A percentile compares a stretch with the other conserved stretches of the same genome.
Conservation (phyloP, 495 filamentous ascomycete genomes). For the Entonaema liquescens region DNA sequence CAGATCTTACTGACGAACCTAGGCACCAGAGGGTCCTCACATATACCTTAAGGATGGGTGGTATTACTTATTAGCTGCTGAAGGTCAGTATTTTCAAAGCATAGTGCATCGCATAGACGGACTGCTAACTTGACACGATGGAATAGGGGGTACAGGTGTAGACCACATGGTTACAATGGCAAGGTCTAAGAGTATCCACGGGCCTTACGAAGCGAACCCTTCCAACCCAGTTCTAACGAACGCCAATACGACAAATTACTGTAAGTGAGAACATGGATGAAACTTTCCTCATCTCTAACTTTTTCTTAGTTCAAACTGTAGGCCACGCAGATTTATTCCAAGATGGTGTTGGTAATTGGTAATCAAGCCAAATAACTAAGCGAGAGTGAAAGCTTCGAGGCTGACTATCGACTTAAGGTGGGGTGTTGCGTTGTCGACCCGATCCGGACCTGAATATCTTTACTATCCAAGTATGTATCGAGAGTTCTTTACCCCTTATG, state of each 20-base stretch:
- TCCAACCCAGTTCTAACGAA: constrained; percentile 65
- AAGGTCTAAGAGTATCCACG: constrained; percentile 56
- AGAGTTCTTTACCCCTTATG: neutral
- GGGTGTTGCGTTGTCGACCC: constrained; percentile 56
- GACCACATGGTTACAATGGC: constrained; percentile 64
- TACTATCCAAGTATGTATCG: constrained; percentile 56
- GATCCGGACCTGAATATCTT: constrained; percentile 56
- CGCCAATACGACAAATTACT: constrained; percentile 58
- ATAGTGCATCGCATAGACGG: neutral
- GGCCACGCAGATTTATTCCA: constrained; percentile 63
- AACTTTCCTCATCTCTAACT: neutral
- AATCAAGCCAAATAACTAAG: constrained; percentile 16
- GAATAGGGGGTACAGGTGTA: constrained; percentile 62
- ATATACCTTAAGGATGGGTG: constrained; percentile 68
- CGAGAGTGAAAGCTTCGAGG: neutral
- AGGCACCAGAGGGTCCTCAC: constrained; percentile 71
- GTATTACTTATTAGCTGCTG: constrained; percentile 72
- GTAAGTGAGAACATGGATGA: constrained; percentile 32
- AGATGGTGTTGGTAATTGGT: constrained; percentile 63
- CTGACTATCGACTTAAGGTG: constrained; percentile 42
- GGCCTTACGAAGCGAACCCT: constrained; percentile 64
- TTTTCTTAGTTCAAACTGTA: constrained; percentile 56
- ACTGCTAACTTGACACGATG: neutral
- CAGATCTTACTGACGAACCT: constrained; percentile 14
- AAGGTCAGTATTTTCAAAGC: constrained; percentile 51